Evolutionary conservation across 2,329 filamentous ascomycete species (phyloP), one percentile per base, ranked within the genome.

Genomic region (Stagonosporopsis tanaceti): DNA sequence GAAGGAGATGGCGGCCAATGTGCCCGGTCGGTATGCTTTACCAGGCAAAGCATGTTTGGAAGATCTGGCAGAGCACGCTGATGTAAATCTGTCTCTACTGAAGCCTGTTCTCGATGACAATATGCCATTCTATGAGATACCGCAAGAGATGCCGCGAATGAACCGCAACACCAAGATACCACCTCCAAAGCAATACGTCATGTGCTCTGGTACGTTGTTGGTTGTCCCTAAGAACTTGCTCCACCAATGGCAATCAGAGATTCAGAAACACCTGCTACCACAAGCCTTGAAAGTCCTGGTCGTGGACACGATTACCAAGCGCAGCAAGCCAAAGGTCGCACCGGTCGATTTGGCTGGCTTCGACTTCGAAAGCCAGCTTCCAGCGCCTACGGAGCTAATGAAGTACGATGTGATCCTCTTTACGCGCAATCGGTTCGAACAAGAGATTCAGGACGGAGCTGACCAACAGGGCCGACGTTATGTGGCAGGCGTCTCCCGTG

Each of bases 211-310:
- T 0, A 96, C 89, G 0, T 79, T 98, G 3, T 81, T 97, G 17
- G 85, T 97, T 28, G 92, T 93, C 0, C 94, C 94, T 0, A 82
- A 87, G 14, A 97, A 97, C 69, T 80, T 97, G 24, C 80, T 96
- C 3, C 84, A 88, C 50, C 94, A 98, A 73, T 97, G 94, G 94
- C 80, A 85, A 50, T 82, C 87, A 11, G 92, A 97, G 69, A 92
- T 97, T 11, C 73, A 80, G 2, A 93, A 92, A 68, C 94, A 97
- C 69, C 89, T 92, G 0, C 74, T 82, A 32, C 63, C 71, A 5
- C 78, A 77, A 3, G 84, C 84, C 0, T 78, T 97, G 0, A 84
- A 83, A 9, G 82, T 92, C 0, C 78, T 95, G 0, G 78, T 89
- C 0, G 76, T 96, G 32, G 82, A 86, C 22, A 63, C 68, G 2